Evolutionary conservation across 2,329 filamentous ascomycete species (phyloP).

Genomic region (Penicillium palitans): DNA sequence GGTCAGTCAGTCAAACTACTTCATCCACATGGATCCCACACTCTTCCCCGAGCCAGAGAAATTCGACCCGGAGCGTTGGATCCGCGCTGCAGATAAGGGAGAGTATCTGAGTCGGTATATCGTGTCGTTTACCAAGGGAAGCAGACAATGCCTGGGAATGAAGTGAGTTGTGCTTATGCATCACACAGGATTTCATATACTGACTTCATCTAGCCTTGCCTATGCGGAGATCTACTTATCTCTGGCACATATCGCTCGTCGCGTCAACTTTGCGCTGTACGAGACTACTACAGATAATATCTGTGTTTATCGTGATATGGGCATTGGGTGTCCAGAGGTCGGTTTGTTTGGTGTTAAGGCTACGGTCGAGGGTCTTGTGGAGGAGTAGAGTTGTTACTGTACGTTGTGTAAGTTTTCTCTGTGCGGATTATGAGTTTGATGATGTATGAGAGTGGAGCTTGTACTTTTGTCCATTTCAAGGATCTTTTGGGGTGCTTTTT

Average conservation of each 20-base stretch:
- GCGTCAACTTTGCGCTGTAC: slow-evolving; percentile 19
- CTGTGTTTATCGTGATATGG: slow-evolving; percentile 22
- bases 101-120: slow-evolving; percentile 22
- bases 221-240: slow-evolving; percentile 27
- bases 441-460: not conserved
- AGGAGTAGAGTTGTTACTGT: slow-evolving; percentile 10
- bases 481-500: not conserved
- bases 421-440: not conserved
- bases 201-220: slow-evolving; percentile 17
- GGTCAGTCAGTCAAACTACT: slow-evolving; percentile 28
- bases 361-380: slow-evolving; percentile 15
- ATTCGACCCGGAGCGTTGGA: slow-evolving; percentile 25
- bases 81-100: slow-evolving; percentile 16
- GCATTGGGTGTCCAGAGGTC: slow-evolving; percentile 17
- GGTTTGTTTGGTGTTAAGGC: slow-evolving; percentile 21
- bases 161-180: slow-evolving; percentile 16
- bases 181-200: not conserved
- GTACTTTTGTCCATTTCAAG: not conserved
- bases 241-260: slow-evolving; percentile 22
- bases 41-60: slow-evolving; percentile 23
- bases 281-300: slow-evolving; percentile 21
- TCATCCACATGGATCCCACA: slow-evolving; percentile 25
- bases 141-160: slow-evolving; percentile 26
- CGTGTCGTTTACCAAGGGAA: slow-evolving; percentile 26
- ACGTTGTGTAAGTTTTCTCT: not conserved